Conservation (phyloP, 257 asterid species). For the Nyctanthes arbortristis region DNA sequence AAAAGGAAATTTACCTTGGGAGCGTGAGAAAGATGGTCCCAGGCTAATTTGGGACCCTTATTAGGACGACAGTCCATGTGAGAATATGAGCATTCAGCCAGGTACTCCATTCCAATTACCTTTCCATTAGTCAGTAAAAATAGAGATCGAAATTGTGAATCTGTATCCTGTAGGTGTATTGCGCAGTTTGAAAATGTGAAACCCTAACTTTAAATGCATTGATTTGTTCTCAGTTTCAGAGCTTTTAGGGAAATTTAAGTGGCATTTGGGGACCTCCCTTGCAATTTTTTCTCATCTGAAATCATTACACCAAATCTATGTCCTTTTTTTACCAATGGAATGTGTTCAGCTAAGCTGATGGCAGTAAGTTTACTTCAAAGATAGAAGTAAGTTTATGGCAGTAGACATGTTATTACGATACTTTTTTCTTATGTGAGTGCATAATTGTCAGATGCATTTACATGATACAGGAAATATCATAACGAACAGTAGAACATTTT, state of each 20-base stretch:
- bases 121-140: slow-evolving; percentile 22
- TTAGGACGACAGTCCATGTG: slow-evolving; percentile 51
- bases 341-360: too few relatives aligned
- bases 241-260: neutral
- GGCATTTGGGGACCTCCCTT: neutral
- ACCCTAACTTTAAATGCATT: slow-evolving; percentile 32
- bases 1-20: slow-evolving; percentile 37
- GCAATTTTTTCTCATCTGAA: neutral
- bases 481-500: too few relatives aligned
- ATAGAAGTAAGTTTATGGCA: too few relatives aligned
- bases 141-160: neutral
- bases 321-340: too few relatives aligned
- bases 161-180: neutral
- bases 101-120: slow-evolving; percentile 27
- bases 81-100: slow-evolving; percentile 30
- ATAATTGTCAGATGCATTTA: too few relatives aligned
- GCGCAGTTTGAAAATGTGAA: slow-evolving; percentile 19
- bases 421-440: too few relatives aligned
- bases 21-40: slow-evolving; percentile 41
- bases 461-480: too few relatives aligned
- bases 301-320: too few relatives aligned
- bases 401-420: too few relatives aligned
- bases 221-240: neutral
- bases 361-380: too few relatives aligned
- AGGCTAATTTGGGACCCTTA: slow-evolving; percentile 48